Evolutionary conservation across 1,284 basidiomycete genomes (phyloP).

Genomic region (Golubevia pallescens): DNA sequence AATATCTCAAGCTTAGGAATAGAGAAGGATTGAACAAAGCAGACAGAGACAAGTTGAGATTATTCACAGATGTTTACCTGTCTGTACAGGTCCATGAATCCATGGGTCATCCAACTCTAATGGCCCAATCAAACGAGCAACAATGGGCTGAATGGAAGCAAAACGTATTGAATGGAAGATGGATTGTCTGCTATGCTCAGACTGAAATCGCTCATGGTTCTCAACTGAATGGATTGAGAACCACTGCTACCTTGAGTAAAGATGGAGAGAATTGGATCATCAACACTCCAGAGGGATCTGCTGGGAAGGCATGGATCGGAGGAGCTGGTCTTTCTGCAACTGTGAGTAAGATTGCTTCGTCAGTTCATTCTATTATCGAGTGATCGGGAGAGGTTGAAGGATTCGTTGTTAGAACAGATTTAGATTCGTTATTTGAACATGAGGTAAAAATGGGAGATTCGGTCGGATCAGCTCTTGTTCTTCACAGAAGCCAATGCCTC

Average conservation of each 20-base stretch:
- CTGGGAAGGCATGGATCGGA: constrained; percentile 44
- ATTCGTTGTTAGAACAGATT: too few relatives aligned
- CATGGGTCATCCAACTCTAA: constrained; percentile 44
- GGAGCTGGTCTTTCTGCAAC: constrained; percentile 41
- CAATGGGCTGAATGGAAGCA: constrained; percentile 43
- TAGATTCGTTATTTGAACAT: too few relatives aligned
- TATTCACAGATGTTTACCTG: constrained; percentile 43
- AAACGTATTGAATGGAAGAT: constrained; percentile 24
- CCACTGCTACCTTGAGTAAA: constrained; percentile 33
- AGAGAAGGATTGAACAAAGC: constrained; percentile 35
- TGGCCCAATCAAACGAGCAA: constrained; percentile 28
- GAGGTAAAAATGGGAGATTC: too few relatives aligned
- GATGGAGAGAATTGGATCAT: constrained; percentile 32
- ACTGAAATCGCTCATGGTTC: constrained; percentile 45
- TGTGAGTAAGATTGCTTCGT: not conserved
- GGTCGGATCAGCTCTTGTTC: too few relatives aligned
- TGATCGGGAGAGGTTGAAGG: too few relatives aligned
- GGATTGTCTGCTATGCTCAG: constrained; percentile 45
- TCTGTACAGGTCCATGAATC: constrained; percentile 42
- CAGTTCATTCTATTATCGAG: too few relatives aligned
- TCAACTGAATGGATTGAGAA: constrained; percentile 37
- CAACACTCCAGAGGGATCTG: constrained; percentile 31
- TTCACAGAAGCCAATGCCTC: too few relatives aligned
- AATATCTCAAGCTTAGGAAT: constrained; percentile 43
- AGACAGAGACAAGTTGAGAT: constrained; percentile 34